Percentiles rank a stretch among this genome's conserved stretches.
Conservation (phyloP, 495 filamentous ascomycete genomes). For the Arthonia radiata region DNA sequence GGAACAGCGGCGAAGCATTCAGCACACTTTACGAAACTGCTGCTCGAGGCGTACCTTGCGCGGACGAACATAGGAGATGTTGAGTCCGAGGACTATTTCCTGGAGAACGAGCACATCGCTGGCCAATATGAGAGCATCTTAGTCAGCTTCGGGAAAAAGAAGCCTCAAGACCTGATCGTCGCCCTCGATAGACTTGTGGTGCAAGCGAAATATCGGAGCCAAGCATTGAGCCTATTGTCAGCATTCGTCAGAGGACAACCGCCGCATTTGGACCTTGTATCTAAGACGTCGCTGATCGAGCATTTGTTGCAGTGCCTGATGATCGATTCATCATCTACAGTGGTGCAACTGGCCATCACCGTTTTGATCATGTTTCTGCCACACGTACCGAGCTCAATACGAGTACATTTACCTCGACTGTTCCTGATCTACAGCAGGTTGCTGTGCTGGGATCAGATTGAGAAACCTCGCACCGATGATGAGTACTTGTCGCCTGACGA, state of each 20-base stretch:
- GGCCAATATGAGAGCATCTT: conserved; percentile 25
- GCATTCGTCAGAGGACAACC: conserved; percentile 41
- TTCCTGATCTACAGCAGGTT: conserved; percentile 54
- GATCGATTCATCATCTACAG: conserved; percentile 42
- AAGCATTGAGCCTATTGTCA: conserved; percentile 31
- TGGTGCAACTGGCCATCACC: conserved; percentile 39
- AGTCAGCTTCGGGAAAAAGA: conserved; percentile 34
- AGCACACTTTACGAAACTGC: conserved; percentile 21
- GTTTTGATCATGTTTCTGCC: conserved; percentile 51
- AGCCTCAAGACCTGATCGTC: conserved; percentile 37
- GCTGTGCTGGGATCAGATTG: conserved; percentile 39
- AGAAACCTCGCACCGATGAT: conserved; percentile 7
- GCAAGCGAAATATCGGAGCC: conserved; percentile 29
- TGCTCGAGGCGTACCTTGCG: conserved; percentile 34
- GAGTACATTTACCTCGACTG: conserved; percentile 33
- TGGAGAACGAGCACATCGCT: conserved; percentile 21
- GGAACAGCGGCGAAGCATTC: conserved; percentile 17
- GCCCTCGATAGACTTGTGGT: conserved; percentile 33
- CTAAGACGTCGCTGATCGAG: conserved; percentile 38
- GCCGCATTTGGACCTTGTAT: conserved; percentile 43
- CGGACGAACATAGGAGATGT: conserved; percentile 18
- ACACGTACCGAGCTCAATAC: conserved; percentile 41
- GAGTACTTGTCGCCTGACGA: conserved; percentile 1
- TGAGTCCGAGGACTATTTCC: conserved; percentile 15
- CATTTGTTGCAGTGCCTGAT: conserved; percentile 44